Evolutionary conservation across 176 grass and related monocot species (phyloP), one percentile per base, ranked within the genome.

Genomic region (Cymbopogon citratus): DNA sequence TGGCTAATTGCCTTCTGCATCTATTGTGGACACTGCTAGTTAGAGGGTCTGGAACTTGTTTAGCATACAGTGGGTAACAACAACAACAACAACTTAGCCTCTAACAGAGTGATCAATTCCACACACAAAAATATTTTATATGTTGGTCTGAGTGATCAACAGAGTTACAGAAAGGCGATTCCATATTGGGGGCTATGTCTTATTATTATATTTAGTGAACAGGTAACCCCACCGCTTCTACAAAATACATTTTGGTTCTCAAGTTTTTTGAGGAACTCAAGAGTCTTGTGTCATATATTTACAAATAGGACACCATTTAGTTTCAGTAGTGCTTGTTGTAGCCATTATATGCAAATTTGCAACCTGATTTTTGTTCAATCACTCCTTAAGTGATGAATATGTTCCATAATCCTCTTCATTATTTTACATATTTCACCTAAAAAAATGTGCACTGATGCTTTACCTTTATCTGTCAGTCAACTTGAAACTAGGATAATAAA

Each of bases 401-500:
- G 5, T 1, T 74, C 6, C 38, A 19, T n/a, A 18, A 40, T 75
- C 57, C 23, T 43, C 26, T 69, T 66, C 1, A 35, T 69, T 75
- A 67, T 61, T 71, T 25, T n/a, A n/a, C n/a, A n/a, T n/a, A n/a
- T n/a, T n/a, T n/a, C n/a, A 33, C 44, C 25, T 45, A 13, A 65
- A 62, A 52, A 77, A 43, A 2, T 56, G 35, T 9, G 25, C 27
- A 75, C 54, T 8, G 15, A 43, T 51, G 8, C 12, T 59, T 48
- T 49, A 83, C 21, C 28, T 84, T 66, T 34, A 71, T 79, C 33
- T 71, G 63, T 73, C 8, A 11, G 62, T 44, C 74, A 49, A 69
- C 38, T 84, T 72, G 18, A 70, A 66, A 69, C 69, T 79, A 82
- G 34, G 26, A 60, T 51, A 4, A 9, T n/a, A 71, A 78, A 64